Evolutionary conservation across 768 basidiomycete genomes (phyloP).

Genomic region (Boletus sensibilis): DNA sequence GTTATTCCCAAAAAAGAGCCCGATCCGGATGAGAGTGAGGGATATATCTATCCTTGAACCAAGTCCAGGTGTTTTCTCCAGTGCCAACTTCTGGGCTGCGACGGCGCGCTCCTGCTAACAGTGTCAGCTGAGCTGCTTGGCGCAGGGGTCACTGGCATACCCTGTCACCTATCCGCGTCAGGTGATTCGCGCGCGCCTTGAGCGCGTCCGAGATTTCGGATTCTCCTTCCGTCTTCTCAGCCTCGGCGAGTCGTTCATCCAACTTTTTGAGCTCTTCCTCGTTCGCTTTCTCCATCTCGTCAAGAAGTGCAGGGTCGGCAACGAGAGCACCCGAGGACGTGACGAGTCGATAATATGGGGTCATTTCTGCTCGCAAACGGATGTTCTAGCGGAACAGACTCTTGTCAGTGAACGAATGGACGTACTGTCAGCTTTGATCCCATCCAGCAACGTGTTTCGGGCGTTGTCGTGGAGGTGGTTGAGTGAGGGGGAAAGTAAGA

Average conservation of each 20-base stretch:
- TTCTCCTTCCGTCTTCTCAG: slow-evolving; percentile 89
- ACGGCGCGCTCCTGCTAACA: slow-evolving; percentile 68
- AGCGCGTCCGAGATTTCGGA: slow-evolving; percentile 89
- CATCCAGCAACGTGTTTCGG: slow-evolving; percentile 60
- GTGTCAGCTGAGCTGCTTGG: not conserved
- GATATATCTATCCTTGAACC: slow-evolving; percentile 93
- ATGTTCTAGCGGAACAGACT: slow-evolving; percentile 1
- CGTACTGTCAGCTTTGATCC: slow-evolving; percentile 79
- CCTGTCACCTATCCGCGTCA: slow-evolving; percentile 88
- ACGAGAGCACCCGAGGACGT: slow-evolving; percentile 47
- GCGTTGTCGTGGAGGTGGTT: slow-evolving; percentile 67
- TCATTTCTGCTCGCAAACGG: slow-evolving; percentile 64
- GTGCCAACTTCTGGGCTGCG: slow-evolving; percentile 75
- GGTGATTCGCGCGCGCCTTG: slow-evolving; percentile 78
- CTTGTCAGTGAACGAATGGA: slow-evolving; percentile 11
- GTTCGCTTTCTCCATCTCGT: slow-evolving; percentile 52
- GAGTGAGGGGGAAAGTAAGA: slow-evolving; percentile 61
- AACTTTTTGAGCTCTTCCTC: slow-evolving; percentile 67
- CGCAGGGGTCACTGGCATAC: slow-evolving; percentile 23
- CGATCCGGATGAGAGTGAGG: slow-evolving; percentile 83
- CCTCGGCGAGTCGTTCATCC: slow-evolving; percentile 78
- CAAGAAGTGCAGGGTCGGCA: slow-evolving; percentile 37
- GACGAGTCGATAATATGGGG: slow-evolving; percentile 70
- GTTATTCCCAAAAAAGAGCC: slow-evolving; percentile 85
- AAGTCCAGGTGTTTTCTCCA: slow-evolving; percentile 90